Evolutionary conservation across 2,329 filamentous ascomycete genomes (phyloP).

Genomic region (Claviceps arundinis): DNA sequence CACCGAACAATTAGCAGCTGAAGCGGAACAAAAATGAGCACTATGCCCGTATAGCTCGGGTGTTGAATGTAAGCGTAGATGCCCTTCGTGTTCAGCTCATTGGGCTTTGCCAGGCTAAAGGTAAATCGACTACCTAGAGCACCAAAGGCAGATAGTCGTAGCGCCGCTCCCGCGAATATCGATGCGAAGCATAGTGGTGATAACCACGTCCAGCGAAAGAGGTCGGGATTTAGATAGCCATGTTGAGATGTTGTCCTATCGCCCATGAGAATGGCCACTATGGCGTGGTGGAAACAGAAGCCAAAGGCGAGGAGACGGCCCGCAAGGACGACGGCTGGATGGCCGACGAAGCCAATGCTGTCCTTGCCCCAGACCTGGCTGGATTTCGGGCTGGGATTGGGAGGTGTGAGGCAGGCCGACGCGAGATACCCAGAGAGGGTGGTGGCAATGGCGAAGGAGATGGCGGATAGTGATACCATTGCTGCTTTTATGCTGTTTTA

Average conservation of each 20-base stretch:
- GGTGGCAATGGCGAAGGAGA: slow-evolving; percentile 1
- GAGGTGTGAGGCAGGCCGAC: not conserved
- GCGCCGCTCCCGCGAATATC: slow-evolving; percentile 15
- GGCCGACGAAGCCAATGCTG: not conserved
- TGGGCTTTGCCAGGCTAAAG: slow-evolving; percentile 34
- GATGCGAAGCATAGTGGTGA: slow-evolving; percentile 19
- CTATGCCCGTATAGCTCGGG: slow-evolving; percentile 35
- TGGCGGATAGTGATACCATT: slow-evolving; percentile 4
- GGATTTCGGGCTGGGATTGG: not conserved
- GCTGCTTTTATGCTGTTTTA: not conserved
- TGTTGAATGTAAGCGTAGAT: slow-evolving; percentile 38
- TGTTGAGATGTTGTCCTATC: not conserved
- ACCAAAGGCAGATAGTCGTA: slow-evolving; percentile 25
- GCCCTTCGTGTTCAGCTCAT: slow-evolving; percentile 30
- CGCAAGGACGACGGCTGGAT: not conserved
- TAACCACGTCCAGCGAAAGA: slow-evolving; percentile 20
- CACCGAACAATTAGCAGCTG: slow-evolving; percentile 20
- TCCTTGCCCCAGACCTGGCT: slow-evolving; percentile 1
- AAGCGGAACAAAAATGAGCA: slow-evolving; percentile 20
- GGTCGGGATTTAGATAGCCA: slow-evolving; percentile 12
- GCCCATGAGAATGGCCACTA: not conserved
- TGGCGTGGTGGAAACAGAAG: not conserved
- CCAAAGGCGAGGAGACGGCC: not conserved
- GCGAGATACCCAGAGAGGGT: slow-evolving; percentile 1
- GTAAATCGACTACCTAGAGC: slow-evolving; percentile 39